A percentile compares a stretch with the other conserved stretches of the same genome.
phyloP scores from a whole-genome alignment of 1,284 basidiomycete genomes.

The Apiotrichum montevideense region DNA sequence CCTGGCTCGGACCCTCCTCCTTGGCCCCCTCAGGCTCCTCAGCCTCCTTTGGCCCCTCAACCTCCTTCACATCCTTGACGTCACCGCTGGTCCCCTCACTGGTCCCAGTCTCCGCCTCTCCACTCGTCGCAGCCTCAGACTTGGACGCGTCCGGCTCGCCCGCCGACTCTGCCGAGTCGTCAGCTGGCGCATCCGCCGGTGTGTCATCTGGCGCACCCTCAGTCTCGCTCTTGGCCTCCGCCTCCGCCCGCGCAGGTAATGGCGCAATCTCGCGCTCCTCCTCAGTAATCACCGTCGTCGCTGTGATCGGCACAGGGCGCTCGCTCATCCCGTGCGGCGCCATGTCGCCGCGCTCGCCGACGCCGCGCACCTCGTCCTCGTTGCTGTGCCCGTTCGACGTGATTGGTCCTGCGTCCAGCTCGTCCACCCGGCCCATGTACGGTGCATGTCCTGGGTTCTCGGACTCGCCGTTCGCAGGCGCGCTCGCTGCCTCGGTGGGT shows the following conservation, averaged over 20 bases:
- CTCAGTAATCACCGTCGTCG: constrained; percentile 35
- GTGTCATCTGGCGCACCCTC: background rate
- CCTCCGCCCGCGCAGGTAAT: constrained; percentile 20
- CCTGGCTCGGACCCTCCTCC: no score
- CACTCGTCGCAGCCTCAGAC: background rate
- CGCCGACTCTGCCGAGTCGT: no score
- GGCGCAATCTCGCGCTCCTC: constrained; percentile 30
- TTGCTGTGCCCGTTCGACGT: constrained; percentile 11
- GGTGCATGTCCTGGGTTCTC: constrained; percentile 34
- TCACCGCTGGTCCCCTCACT: background rate
- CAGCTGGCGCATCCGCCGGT: background rate
- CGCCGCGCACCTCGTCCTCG: background rate
- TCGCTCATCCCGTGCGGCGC: constrained; percentile 45
- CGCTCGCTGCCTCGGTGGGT: background rate
- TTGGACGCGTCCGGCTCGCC: no score
- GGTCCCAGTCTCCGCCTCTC: background rate
- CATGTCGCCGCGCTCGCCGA: constrained; percentile 33
- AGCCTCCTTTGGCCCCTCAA: no score
- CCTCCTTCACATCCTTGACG: no score
- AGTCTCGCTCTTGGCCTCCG: background rate
- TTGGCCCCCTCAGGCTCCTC: no score
- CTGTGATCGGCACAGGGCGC: constrained; percentile 38
- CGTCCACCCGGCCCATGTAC: constrained; percentile 46
- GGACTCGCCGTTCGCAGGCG: background rate
- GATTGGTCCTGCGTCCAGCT: constrained; percentile 46